Base-by-base conservation (phyloP, 129 eudicot genomes). In the Artemisia annua region DNA sequence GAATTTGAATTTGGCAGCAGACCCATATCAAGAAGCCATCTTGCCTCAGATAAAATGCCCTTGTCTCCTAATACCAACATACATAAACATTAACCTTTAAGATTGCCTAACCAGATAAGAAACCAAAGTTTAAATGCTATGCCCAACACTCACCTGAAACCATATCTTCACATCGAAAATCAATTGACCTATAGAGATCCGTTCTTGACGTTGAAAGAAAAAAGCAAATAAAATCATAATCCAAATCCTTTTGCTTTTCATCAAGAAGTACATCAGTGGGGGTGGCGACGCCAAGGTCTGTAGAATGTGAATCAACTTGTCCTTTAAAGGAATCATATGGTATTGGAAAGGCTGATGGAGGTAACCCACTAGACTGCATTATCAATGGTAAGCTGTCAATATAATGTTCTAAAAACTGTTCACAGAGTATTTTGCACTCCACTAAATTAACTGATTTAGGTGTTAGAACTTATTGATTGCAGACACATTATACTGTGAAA, bases 81-180 rank as follows among this genome's bases (percentile, higher is more conserved):
- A 63, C 26, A 78, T 53, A 24, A 62, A 65, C 16, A 44, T 5
- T 15, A 16, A 46, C 48, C 26, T 68, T 56, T 4, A 44, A 46
- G 48, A 55, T 55, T 18, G 12, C 8, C 35, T 46, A 54, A 63
- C 44, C 9, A 35, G 9, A 35, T 5, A 35, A 35, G 2, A 39
- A 39, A 43, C 50, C 67, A 66, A 22, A 49, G 13, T 54, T 18
- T 30, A 57, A 44, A 43, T 73, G 48, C 35, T 56, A 70, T 10
- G 39, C 54, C 32, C 32, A 18, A 49, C 20, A 4, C 46, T 78
- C 81, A 90, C 98, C 98, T 86, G 90, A 87, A 82, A 90, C 82
- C 98, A 94, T 94, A 80, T 90, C 96, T 84, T 94, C 98, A 81
- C 98, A 94, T 32, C 98, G 88, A 53, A 84, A 84, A 79, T 94